Conservation (phyloP, 176 grass and related monocot genomes). For the Leersia perrieri region DNA sequence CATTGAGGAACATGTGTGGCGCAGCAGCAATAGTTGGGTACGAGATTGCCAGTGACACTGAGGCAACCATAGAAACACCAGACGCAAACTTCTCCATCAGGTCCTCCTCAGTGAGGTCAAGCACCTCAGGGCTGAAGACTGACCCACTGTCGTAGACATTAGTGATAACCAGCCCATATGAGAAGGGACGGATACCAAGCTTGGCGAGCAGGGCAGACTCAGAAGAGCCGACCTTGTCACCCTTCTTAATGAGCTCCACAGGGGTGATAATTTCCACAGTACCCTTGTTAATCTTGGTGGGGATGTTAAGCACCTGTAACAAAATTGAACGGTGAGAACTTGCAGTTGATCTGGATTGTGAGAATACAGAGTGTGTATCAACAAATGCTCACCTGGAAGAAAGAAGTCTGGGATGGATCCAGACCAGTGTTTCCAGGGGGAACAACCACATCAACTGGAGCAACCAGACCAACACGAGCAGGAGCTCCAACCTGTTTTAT, state of each 20-base stretch:
- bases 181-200: slow-evolving; percentile 78
- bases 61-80: slow-evolving; percentile 73
- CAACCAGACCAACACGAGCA: slow-evolving; percentile 83
- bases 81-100: slow-evolving; percentile 57
- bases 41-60: slow-evolving; percentile 63
- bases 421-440: slow-evolving; percentile 83
- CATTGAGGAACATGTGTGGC: slow-evolving; percentile 82
- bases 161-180: slow-evolving; percentile 63
- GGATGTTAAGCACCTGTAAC: slow-evolving; percentile 79
- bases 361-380: not conserved
- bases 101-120: slow-evolving; percentile 76
- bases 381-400: slow-evolving; percentile 62
- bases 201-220: slow-evolving; percentile 82
- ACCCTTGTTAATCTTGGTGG: slow-evolving; percentile 96
- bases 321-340: not conserved
- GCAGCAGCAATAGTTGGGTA: slow-evolving; percentile 81
- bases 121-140: slow-evolving; percentile 82
- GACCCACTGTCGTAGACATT: slow-evolving; percentile 68
- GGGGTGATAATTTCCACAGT: slow-evolving; percentile 86
- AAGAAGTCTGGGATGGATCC: slow-evolving; percentile 89
- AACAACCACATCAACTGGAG: slow-evolving; percentile 80
- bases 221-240: slow-evolving; percentile 80
- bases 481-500: slow-evolving; percentile 69
- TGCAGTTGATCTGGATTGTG: not conserved
- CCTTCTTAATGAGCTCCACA: slow-evolving; percentile 80